A percentile compares a stretch with the other conserved stretches of the same genome.
Evolutionary conservation across 2,329 filamentous ascomycete genomes (phyloP).

Genomic region (Aspergillus sp.): DNA sequence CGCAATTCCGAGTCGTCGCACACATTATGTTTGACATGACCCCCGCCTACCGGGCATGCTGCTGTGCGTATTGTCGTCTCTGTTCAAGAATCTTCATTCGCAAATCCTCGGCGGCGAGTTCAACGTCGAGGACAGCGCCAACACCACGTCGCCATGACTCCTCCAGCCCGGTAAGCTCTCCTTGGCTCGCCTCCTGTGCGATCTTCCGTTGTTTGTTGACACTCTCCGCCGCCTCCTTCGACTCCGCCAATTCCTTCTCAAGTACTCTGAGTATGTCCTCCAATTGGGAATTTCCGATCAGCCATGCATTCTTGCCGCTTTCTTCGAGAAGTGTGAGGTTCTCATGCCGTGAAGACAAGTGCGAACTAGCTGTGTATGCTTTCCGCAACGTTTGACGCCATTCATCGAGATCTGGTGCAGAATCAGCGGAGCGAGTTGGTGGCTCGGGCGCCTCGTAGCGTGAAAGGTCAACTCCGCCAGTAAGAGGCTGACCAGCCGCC

Average conservation of each 20-base stretch:
- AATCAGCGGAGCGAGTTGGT: conserved; percentile 41
- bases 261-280: conserved; percentile 69
- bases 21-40: background rate
- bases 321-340: conserved; percentile 74
- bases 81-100: conserved; percentile 65
- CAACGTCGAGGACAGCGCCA: conserved; percentile 77
- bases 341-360: conserved; percentile 56
- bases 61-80: conserved; percentile 45
- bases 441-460: conserved; percentile 80
- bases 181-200: conserved; percentile 68
- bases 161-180: conserved; percentile 72
- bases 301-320: conserved; percentile 87
- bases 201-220: conserved; percentile 69
- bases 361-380: conserved; percentile 59
- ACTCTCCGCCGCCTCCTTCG: conserved; percentile 68
- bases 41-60: conserved; percentile 28
- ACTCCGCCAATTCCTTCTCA: conserved; percentile 71
- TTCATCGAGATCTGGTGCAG: conserved; percentile 37
- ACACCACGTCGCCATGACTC: conserved; percentile 78
- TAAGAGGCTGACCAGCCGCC: conserved; percentile 57
- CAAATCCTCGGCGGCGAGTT: conserved; percentile 76
- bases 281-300: conserved; percentile 77
- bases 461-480: conserved; percentile 67
- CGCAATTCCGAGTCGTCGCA: background rate
- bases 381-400: conserved; percentile 54